Base-by-base conservation (phyloP, 2,329 filamentous ascomycete species). In the Epichloe typhina region DNA sequence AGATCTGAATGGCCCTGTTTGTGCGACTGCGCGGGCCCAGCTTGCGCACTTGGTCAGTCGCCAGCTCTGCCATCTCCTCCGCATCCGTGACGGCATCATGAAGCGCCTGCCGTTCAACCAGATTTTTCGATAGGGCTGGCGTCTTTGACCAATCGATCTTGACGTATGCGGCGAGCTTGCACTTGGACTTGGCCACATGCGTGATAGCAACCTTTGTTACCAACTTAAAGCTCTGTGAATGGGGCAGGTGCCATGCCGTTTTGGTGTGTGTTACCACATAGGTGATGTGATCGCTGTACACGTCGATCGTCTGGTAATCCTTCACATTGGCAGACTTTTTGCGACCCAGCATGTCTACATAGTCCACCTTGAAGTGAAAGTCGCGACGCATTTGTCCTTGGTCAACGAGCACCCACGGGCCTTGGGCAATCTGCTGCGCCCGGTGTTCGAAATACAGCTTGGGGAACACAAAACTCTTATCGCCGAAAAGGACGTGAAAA, bases 401-500 rank as follows among this genome's bases (percentile, higher is more conserved):
- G 52, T 90, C 86, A 3, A 79, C 72, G 46, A 82, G 74, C 17
- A 75, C 72, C 93, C 93, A 98, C 0, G 91, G 88, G 0, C 87
- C 86, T 66, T 96, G 90, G 2, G 84, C 81, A 55, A 96, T 89
- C 55, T 83, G 81, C 64, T 83, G 79, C 13, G 86, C 88, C 59
- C 83, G 78, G 48, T 86, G 79, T 64, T 95, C 88, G 63, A 88
- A 84, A 64, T 96, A 91, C 33, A 97, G 74, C 61, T 91, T 82
- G 59, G 93, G 88, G 69, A 96, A 98, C 39, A 97, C 83, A 36
- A 90, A 88, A 64, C 88, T 95, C 69, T 91, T 95, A 66, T 98
- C 93, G 38, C 93, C 93, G 66, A 97, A 98, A 48, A 98, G 77
- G 15, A 97, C 87, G 62, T 97, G 91, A 66, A 97, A 98, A 52